phyloP scores from a whole-genome alignment of 2,329 filamentous ascomycete species.

The Tolypocladium guangdongense region DNA sequence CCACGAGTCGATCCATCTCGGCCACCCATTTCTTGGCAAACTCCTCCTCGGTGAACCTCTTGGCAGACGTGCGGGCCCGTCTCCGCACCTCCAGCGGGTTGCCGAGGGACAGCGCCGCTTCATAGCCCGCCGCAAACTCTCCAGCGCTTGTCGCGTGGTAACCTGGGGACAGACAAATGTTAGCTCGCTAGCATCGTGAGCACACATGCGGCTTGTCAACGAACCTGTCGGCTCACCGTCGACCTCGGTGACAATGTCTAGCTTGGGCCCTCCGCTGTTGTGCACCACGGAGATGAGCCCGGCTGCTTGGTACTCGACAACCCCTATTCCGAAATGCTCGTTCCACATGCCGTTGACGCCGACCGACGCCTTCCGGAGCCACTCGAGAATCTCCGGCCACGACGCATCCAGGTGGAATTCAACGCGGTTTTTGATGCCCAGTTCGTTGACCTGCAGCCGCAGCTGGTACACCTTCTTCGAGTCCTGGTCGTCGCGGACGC shows the following conservation, averaged over 20 bases:
- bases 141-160: constrained; percentile 72
- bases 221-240: constrained; percentile 69
- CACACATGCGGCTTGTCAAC: constrained; percentile 8
- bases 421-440: constrained; percentile 73
- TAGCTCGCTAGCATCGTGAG: neutral
- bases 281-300: constrained; percentile 90
- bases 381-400: constrained; percentile 77
- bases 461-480: constrained; percentile 80
- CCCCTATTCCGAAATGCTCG: constrained; percentile 96
- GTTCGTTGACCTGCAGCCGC: constrained; percentile 73
- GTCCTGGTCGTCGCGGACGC: constrained; percentile 76
- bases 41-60: constrained; percentile 77
- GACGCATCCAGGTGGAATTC: constrained; percentile 83
- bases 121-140: constrained; percentile 74
- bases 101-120: constrained; percentile 60
- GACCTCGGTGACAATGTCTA: constrained; percentile 80
- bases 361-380: constrained; percentile 65
- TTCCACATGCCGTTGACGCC: constrained; percentile 99
- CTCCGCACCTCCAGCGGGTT: constrained; percentile 65
- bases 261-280: constrained; percentile 81
- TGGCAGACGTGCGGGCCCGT: constrained; percentile 66
- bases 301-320: constrained; percentile 95
- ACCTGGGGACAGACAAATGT: constrained; percentile 32
- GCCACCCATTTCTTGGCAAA: constrained; percentile 71
- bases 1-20: constrained; percentile 64